phyloP scores from a whole-genome alignment of 345 rosid genomes.

The Melaleuca quinquenervia region DNA sequence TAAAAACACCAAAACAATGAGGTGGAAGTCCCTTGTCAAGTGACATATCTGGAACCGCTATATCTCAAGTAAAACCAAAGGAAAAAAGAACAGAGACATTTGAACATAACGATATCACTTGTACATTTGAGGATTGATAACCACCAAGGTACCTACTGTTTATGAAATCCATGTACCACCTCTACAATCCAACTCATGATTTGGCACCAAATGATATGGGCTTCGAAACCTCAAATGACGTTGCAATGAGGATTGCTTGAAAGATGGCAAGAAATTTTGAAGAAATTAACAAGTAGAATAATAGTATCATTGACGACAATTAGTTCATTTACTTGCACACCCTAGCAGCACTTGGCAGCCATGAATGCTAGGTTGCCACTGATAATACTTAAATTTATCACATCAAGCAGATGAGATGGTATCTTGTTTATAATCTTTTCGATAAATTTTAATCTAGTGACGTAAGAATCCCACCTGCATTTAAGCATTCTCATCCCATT shows the following conservation, averaged over 20 bases:
- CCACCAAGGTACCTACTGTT: not conserved
- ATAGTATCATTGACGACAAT: not conserved
- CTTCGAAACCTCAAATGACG: not conserved
- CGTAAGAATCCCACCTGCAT: not conserved
- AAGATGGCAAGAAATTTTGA: not conserved
- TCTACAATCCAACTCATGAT: not conserved
- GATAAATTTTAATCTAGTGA: not conserved
- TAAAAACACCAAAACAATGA: not conserved
- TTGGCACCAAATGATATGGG: not conserved
- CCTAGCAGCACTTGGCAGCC: not conserved
- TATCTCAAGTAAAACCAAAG: not conserved
- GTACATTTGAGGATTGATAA: not conserved
- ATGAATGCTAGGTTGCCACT: not conserved
- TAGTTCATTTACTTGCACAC: not conserved
- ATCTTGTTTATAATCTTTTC: not conserved
- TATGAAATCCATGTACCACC: not conserved
- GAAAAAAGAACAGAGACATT: not conserved
- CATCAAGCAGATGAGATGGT: not conserved
- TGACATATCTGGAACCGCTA: not conserved
- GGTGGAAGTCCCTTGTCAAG: not conserved
- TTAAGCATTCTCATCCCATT: not conserved
- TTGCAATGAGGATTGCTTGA: not conserved
- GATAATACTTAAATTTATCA: not conserved
- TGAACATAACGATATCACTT: not conserved
- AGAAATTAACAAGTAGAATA: not conserved